phyloP scores from a whole-genome alignment of 768 basidiomycete genomes.

The Favolaschia claudopus region DNA sequence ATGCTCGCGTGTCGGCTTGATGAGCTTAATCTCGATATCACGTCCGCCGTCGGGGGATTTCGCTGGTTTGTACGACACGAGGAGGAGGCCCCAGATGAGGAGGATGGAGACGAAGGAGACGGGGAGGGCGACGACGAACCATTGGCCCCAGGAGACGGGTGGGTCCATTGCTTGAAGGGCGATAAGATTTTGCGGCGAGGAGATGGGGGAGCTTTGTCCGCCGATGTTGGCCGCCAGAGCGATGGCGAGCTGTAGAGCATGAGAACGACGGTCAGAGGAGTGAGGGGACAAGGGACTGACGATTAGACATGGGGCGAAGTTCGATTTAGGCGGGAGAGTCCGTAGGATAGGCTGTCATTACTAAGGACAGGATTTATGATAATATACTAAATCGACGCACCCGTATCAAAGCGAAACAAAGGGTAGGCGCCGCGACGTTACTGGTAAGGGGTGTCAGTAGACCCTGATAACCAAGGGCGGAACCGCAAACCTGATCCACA shows the following conservation, averaged over 20 bases:
- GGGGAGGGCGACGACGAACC: conserved; percentile 95
- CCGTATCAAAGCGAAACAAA: conserved; percentile 95
- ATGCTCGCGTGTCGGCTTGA: conserved; percentile 81
- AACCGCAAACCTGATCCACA: conserved; percentile 90
- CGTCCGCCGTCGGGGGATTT: conserved; percentile 77
- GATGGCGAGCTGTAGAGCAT: conserved; percentile 77
- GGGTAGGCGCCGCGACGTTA: conserved; percentile 96
- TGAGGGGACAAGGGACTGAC: conserved; percentile 53
- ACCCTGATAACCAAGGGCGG: not conserved
- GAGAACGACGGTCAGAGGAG: not conserved
- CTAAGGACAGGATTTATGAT: not conserved
- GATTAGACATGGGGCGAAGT: conserved; percentile 91
- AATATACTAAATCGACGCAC: conserved; percentile 51
- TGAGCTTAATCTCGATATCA: conserved; percentile 83
- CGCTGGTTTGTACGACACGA: conserved; percentile 81
- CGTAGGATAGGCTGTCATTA: conserved; percentile 96
- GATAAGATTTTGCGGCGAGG: conserved; percentile 97
- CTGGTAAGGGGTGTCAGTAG: conserved; percentile 44
- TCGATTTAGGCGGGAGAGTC: conserved; percentile 84
- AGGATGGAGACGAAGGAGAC: conserved; percentile 88
- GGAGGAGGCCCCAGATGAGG: conserved; percentile 90
- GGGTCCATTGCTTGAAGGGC: conserved; percentile 89
- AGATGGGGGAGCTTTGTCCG: conserved; percentile 96
- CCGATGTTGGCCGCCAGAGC: conserved; percentile 99
- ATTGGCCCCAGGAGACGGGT: conserved; percentile 84